A percentile compares a stretch with the other conserved stretches of the same genome.
Conservation (phyloP, 805 yeast genomes). For the Candida ponderosae region DNA sequence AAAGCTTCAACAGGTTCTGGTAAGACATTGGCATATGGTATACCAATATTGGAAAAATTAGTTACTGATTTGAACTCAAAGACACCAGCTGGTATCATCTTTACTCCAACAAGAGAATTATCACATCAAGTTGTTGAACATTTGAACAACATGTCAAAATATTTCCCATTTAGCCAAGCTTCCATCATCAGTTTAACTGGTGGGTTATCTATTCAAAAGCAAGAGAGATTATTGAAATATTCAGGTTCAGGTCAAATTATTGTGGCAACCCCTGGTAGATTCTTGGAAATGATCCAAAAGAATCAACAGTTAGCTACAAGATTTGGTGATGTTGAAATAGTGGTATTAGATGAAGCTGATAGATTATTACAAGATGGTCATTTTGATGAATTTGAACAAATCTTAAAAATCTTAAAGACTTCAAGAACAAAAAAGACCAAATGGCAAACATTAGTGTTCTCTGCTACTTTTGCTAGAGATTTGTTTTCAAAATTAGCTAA, state of each 20-base stretch:
- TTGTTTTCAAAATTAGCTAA: constrained; percentile 67
- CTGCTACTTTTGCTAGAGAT: constrained; percentile 86
- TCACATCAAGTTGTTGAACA: constrained; percentile 92
- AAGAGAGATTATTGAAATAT: constrained; percentile 66
- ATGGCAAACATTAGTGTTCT: constrained; percentile 87
- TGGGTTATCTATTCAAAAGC: constrained; percentile 91
- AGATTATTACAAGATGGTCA: constrained; percentile 92
- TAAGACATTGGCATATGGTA: constrained; percentile 91
- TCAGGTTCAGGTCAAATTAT: constrained; percentile 64
- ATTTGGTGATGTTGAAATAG: constrained; percentile 35
- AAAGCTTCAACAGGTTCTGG: constrained; percentile 98
- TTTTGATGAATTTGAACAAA: constrained; percentile 84
- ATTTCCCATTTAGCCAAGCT: constrained; percentile 41
- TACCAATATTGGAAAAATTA: constrained; percentile 76
- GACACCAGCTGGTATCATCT: constrained; percentile 67
- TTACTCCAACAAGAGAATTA: constrained; percentile 94
- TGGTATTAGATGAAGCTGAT: constrained; percentile 94
- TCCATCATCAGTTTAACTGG: constrained; percentile 82
- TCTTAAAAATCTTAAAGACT: constrained; percentile 54
- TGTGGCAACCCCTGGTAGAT: constrained; percentile 95
- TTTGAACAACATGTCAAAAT: constrained; percentile 45
- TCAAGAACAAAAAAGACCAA: constrained; percentile 36
- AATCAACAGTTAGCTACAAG: constrained; percentile 33
- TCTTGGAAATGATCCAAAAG: constrained; percentile 71
- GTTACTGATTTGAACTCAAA: constrained; percentile 22